phyloP scores from a whole-genome alignment of 305 asterid genomes.

The Fraxinus dipetala region DNA sequence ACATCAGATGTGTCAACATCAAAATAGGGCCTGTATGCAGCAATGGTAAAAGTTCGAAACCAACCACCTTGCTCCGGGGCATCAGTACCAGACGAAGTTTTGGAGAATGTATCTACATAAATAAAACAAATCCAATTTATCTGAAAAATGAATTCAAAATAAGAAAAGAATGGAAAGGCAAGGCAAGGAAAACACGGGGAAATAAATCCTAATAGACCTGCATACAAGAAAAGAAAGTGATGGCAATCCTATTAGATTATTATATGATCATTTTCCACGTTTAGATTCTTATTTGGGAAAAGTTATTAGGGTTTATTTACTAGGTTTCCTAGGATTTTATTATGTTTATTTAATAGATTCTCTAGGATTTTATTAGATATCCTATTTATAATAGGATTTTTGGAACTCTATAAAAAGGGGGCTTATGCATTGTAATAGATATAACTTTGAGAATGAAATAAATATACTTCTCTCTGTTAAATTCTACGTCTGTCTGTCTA shows the following conservation, averaged over 20 bases:
- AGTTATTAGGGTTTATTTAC: neutral
- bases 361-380: neutral
- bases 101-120: conserved; percentile 77
- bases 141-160: neutral
- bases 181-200: neutral
- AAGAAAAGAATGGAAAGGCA: conserved; percentile 10
- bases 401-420: neutral
- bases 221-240: neutral
- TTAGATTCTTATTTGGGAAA: neutral
- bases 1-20: conserved; percentile 97
- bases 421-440: neutral
- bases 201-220: conserved; percentile 4
- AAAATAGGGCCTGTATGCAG: conserved; percentile 91
- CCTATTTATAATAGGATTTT: neutral
- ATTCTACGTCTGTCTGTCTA: too few relatives aligned
- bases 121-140: conserved; percentile 9
- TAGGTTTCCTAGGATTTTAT: neutral
- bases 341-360: neutral
- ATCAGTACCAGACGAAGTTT: conserved; percentile 66
- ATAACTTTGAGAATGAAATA: too few relatives aligned
- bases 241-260: neutral
- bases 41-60: conserved; percentile 75
- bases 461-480: too few relatives aligned
- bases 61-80: conserved; percentile 81
- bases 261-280: neutral